Conservation (phyloP, 192 early-diverging fungal species). For the Coemansia javaensis region DNA sequence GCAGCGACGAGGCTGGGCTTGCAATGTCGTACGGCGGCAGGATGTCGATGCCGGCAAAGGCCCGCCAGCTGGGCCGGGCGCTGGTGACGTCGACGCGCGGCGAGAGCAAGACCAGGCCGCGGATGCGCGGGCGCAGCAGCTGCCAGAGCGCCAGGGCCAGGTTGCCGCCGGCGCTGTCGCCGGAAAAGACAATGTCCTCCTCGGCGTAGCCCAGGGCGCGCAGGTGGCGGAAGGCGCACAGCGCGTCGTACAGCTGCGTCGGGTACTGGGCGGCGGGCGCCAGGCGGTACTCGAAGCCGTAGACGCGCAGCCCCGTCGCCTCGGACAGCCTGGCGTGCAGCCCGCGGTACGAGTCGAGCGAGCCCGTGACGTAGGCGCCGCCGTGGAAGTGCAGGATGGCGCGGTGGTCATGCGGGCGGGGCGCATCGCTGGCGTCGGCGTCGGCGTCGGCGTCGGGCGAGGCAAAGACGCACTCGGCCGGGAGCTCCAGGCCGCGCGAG, state of each 20-base stretch:
- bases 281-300: conserved; percentile 70
- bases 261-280: conserved; percentile 80
- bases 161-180: conserved; percentile 49
- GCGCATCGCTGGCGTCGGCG: not conserved
- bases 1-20: not conserved
- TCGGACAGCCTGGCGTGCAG: conserved; percentile 50
- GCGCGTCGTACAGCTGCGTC: conserved; percentile 71
- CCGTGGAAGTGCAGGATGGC: conserved; percentile 71
- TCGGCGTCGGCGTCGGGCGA: not conserved
- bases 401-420: no score
- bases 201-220: conserved; percentile 6
- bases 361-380: conserved; percentile 58
- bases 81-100: conserved; percentile 38
- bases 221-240: conserved; percentile 69
- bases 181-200: conserved; percentile 22
- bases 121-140: conserved; percentile 1
- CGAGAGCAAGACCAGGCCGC: conserved; percentile 17
- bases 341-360: conserved; percentile 29
- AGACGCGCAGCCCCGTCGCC: conserved; percentile 19
- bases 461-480: conserved; percentile 5
- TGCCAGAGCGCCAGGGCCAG: conserved; percentile 38
- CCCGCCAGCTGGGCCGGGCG: conserved; percentile 10
- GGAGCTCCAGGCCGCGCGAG: conserved; percentile 2
- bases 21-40: not conserved
- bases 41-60: conserved; percentile 10